Evolutionary conservation across 169 alveolate genomes (phyloP).

Genomic region (Babesia divergens): DNA sequence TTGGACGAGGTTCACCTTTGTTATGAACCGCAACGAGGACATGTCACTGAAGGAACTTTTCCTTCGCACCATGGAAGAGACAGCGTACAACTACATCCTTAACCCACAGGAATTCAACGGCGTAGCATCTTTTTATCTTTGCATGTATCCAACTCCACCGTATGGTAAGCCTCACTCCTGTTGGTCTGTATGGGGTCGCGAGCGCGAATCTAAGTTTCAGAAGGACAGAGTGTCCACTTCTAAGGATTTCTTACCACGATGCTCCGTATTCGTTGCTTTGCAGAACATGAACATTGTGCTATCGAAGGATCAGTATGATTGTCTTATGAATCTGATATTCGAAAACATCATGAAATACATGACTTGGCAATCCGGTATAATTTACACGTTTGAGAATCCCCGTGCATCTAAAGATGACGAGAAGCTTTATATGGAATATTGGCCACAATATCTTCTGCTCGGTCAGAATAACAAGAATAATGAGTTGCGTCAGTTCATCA

Average conservation of each 20-base stretch:
- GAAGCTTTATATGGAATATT: slow-evolving; percentile 53
- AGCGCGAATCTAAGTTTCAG: slow-evolving; percentile 23
- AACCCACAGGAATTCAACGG: slow-evolving; percentile 61
- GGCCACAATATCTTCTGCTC: slow-evolving; percentile 61
- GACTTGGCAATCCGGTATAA: slow-evolving; percentile 52
- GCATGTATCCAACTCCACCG: slow-evolving; percentile 57
- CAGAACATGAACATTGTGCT: slow-evolving; percentile 26
- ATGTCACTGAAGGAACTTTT: slow-evolving; percentile 21
- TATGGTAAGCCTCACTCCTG: slow-evolving; percentile 23
- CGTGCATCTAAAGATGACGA: slow-evolving; percentile 47
- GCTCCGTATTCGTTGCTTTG: slow-evolving; percentile 41
- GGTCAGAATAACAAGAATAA: slow-evolving; percentile 11
- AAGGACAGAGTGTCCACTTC: slow-evolving; percentile 14
- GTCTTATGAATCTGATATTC: slow-evolving; percentile 33
- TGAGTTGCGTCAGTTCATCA: slow-evolving; percentile 43
- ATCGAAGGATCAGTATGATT: slow-evolving; percentile 58
- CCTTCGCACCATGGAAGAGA: slow-evolving; percentile 30
- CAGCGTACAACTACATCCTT: slow-evolving; percentile 48
- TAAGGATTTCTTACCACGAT: slow-evolving; percentile 41
- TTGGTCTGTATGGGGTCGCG: slow-evolving; percentile 62
- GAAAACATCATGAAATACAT: slow-evolving; percentile 38
- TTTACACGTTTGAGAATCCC: slow-evolving; percentile 53
- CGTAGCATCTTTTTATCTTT: slow-evolving; percentile 45
- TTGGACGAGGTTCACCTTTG: slow-evolving; percentile 60
- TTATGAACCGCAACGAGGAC: slow-evolving; percentile 18